phyloP scores from a whole-genome alignment of 805 yeast species.

The Sungouiella blattae region DNA sequence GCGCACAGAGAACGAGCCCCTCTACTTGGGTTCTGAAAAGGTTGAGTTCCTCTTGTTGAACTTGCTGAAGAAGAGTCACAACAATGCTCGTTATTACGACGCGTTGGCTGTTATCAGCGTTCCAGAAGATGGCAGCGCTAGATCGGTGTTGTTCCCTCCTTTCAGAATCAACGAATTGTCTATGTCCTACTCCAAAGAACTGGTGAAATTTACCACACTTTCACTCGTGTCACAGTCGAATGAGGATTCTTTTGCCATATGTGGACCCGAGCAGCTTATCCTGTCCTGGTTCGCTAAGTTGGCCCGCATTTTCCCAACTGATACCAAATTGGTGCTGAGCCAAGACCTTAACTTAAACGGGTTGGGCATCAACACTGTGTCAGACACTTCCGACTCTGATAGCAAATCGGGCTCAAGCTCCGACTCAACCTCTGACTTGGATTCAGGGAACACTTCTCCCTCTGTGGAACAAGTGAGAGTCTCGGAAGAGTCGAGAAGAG shows the following conservation, averaged over 20 bases:
- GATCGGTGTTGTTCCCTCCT: conserved; percentile 40
- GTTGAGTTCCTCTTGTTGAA: conserved; percentile 36
- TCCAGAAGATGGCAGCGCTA: conserved; percentile 15
- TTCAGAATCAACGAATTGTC: conserved; percentile 37
- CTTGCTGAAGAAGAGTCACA: conserved; percentile 12
- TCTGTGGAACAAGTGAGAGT: neutral
- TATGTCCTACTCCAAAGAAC: conserved; percentile 14
- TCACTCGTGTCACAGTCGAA: conserved; percentile 7
- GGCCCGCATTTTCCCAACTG: conserved; percentile 29
- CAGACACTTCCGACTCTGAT: conserved; percentile 2
- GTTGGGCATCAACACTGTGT: conserved; percentile 14
- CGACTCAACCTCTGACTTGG: neutral
- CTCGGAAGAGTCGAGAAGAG: neutral
- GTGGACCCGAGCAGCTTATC: conserved; percentile 15
- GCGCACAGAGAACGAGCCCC: conserved; percentile 23
- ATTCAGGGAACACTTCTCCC: neutral
- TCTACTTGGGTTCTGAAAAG: conserved; percentile 15
- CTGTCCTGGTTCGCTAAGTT: conserved; percentile 31
- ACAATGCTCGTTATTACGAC: conserved; percentile 17
- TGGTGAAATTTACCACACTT: conserved; percentile 16
- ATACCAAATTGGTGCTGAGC: conserved; percentile 9
- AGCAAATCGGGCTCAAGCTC: neutral
- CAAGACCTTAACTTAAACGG: conserved; percentile 9
- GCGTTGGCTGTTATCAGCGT: conserved; percentile 36
- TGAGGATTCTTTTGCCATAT: conserved; percentile 18